phyloP scores from a whole-genome alignment of 2,329 filamentous ascomycete species.

The Cordyceps pruinosa region DNA sequence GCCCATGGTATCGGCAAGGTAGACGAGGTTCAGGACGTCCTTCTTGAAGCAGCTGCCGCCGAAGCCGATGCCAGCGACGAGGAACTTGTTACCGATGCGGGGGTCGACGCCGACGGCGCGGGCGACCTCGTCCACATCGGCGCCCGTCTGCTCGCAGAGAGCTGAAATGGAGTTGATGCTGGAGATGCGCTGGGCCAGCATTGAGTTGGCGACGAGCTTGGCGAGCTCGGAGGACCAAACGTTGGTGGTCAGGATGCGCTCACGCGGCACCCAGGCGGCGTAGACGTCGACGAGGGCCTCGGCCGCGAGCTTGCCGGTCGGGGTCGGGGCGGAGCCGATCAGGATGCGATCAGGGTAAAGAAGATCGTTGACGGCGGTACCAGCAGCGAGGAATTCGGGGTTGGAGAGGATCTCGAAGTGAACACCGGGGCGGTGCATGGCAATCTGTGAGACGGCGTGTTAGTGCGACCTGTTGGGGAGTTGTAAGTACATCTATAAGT shows the following conservation, averaged over 20 bases:
- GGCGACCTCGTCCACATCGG: conserved; percentile 67
- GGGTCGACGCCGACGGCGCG: conserved; percentile 61
- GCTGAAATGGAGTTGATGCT: conserved; percentile 78
- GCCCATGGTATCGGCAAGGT: conserved; percentile 63
- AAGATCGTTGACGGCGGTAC: conserved; percentile 66
- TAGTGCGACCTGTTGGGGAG: not conserved
- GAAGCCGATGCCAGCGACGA: conserved; percentile 70
- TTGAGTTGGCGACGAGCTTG: conserved; percentile 72
- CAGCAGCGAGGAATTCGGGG: conserved; percentile 74
- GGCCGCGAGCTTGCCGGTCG: conserved; percentile 55
- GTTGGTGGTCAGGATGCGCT: conserved; percentile 64
- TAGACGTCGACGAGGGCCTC: conserved; percentile 60
- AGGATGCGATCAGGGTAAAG: conserved; percentile 66
- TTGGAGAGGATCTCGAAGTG: conserved; percentile 74
- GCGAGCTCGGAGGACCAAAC: conserved; percentile 72
- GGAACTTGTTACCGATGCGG: conserved; percentile 65
- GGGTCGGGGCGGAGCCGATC: conserved; percentile 61
- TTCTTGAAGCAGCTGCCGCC: conserved; percentile 79
- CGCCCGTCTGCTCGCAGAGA: conserved; percentile 69
- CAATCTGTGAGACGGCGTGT: conserved; percentile 34
- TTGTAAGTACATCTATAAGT: not conserved
- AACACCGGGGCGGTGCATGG: conserved; percentile 52
- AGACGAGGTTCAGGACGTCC: conserved; percentile 66
- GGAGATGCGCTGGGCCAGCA: conserved; percentile 73
- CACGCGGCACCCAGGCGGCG: conserved; percentile 59